A percentile compares a stretch with the other conserved stretches of the same genome.
Evolutionary conservation across 345 rosid species (phyloP).

Genomic region (Linum lewisii): DNA sequence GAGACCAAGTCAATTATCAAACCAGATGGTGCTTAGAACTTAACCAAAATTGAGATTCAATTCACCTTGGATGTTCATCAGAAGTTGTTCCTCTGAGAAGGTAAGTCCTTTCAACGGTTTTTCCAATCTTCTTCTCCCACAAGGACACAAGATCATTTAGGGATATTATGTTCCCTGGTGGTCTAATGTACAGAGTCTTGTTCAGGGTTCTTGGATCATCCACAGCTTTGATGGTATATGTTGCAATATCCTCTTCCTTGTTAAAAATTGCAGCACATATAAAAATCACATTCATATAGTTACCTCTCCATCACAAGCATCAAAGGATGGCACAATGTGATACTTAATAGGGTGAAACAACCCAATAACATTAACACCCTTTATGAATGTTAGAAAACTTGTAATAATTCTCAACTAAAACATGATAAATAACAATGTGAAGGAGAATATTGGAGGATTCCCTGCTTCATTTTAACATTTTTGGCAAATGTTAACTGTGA

Average conservation of each 20-base stretch:
- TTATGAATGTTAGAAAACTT: too few relatives aligned
- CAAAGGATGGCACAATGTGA: too few relatives aligned
- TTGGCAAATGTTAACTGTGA: too few relatives aligned
- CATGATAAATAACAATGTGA: too few relatives aligned
- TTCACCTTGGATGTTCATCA: slow-evolving; percentile 2
- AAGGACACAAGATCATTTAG: slow-evolving; percentile 6
- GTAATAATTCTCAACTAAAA: too few relatives aligned
- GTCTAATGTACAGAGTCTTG: slow-evolving; percentile 5
- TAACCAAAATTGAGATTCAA: background rate
- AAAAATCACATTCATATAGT: background rate
- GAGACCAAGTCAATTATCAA: background rate
- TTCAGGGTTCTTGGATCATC: slow-evolving; percentile 11
- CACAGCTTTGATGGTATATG: slow-evolving; percentile 10
- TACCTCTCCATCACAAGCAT: background rate
- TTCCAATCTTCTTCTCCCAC: slow-evolving; percentile 6
- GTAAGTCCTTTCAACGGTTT: background rate
- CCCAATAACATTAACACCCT: too few relatives aligned
- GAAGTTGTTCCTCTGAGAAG: slow-evolving; percentile 1
- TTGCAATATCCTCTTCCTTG: slow-evolving; percentile 10
- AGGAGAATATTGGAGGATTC: too few relatives aligned
- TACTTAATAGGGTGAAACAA: too few relatives aligned
- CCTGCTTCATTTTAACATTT: too few relatives aligned
- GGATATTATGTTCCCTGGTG: slow-evolving; percentile 4
- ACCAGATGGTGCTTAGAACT: background rate
- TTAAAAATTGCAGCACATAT: background rate